These are phyloP conservation scores for Chrysoporthe austroafricana DNA, from an alignment of 2,329 filamentous ascomycete genomes.

Conservation along the genomic window DNA sequence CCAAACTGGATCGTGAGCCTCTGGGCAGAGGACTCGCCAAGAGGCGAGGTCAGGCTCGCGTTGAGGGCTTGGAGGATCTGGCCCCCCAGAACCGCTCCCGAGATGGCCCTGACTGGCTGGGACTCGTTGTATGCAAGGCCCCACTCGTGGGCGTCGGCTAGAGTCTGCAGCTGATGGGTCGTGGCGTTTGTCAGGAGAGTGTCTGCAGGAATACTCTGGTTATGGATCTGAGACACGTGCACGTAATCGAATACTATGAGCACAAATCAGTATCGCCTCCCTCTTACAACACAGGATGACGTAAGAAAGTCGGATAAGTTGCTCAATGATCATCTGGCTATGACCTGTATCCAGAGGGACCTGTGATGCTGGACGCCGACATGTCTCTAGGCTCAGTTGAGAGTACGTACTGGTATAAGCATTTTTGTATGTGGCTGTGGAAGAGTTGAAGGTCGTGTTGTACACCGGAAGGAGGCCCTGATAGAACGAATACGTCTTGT, in stretches of 20 bases:
- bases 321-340: no score
- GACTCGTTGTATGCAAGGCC: slow-evolving; percentile 80
- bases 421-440: slow-evolving; percentile 58
- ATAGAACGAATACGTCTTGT: slow-evolving; percentile 64
- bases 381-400: background rate
- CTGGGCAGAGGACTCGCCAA: slow-evolving; percentile 40
- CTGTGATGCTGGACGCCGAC: no score
- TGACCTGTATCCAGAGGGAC: no score
- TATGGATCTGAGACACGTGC: slow-evolving; percentile 65
- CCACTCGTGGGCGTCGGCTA: slow-evolving; percentile 81
- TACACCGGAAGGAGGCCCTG: slow-evolving; percentile 56
- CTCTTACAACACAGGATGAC: background rate
- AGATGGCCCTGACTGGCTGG: slow-evolving; percentile 65
- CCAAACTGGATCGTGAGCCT: slow-evolving; percentile 61
- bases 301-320: no score
- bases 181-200: slow-evolving; percentile 63
- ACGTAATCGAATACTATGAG: slow-evolving; percentile 60
- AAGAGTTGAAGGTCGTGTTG: slow-evolving; percentile 53
- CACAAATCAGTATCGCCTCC: slow-evolving; percentile 11
- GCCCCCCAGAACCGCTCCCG: slow-evolving; percentile 60
- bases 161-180: slow-evolving; percentile 67
- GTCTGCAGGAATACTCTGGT: slow-evolving; percentile 59
- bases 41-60: slow-evolving; percentile 47
- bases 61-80: slow-evolving; percentile 59
- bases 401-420: slow-evolving; percentile 60